Conservation (phyloP, 345 rosid species). For the Eucalyptus guilfoylei region DNA sequence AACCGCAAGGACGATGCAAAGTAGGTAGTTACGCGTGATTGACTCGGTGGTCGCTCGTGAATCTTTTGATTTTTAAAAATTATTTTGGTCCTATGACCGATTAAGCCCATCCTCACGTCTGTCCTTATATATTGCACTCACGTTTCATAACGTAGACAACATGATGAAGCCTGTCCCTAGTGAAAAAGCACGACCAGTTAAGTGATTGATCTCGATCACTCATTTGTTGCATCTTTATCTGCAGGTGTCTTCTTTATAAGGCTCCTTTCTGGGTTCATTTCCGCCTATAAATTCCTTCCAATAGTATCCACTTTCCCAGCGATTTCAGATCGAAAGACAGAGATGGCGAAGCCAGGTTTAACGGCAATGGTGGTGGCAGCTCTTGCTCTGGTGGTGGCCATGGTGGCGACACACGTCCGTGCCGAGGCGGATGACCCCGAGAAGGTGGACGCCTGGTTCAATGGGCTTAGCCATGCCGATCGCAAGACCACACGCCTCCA, state of each 20-base stretch:
- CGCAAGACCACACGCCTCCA: conserved; percentile 48
- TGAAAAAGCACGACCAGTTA: neutral
- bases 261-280: neutral
- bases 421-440: neutral
- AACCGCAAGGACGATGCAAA: neutral
- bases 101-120: neutral
- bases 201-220: neutral
- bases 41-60: neutral
- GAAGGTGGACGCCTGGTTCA: neutral
- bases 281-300: neutral
- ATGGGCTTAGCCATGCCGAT: neutral
- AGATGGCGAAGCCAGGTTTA: neutral
- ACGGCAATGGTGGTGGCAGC: conserved; percentile 2
- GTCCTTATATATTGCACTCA: neutral
- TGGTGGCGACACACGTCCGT: conserved; percentile 10
- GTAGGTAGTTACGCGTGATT: neutral
- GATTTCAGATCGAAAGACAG: neutral
- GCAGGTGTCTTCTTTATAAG: neutral
- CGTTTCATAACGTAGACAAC: neutral
- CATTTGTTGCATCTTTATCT: neutral
- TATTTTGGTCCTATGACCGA: neutral
- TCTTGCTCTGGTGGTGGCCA: neutral
- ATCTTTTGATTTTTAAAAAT: neutral
- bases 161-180: neutral
- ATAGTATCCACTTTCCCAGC: neutral